Evolutionary conservation across 495 filamentous ascomycete genomes (phyloP), one percentile per base, ranked within the genome.

Genomic region (Penicillium macrosclerotiorum): DNA sequence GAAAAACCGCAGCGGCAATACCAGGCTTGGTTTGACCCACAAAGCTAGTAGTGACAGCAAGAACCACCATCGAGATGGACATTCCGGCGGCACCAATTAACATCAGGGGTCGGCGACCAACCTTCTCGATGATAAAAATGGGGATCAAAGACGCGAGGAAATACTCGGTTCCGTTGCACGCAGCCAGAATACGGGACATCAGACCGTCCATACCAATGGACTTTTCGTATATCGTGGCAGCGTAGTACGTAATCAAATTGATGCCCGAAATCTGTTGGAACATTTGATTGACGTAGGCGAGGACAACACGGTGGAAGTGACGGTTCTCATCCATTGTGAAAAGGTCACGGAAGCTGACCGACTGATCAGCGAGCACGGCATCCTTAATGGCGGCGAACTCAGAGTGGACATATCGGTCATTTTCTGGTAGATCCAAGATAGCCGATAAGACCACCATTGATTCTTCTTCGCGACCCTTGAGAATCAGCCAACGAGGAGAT

Each of bases 191-290:
- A 8, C 83, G 77, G 1, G 86, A 77, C 14, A 80, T 71, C 60
- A 78, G 73, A 31, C 76, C 71, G 42, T 65, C 68, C 44, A 88
- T 77, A 1, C 74, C 71, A 18, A 81, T 74, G 26, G 79, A 74
- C 36, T 74, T 69, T 37, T 80, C 63, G 51, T 85, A 83, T 45
- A 90, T 83, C 2, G 80, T 78, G 5, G 84, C 72, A 0, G 82
- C 76, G 49, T 90, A 90, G 56, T 88, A 86, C 0, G 83, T 85
- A 44, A 89, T 83, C 7, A 89, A 49, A 50, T 89, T 89, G 54
- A 89, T 88, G 14, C 88, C 88, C 3, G 73, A 77, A 22, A 88
- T 81, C 48, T 90, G 85, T 52, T 89, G 85, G 66, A 88, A 88
- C 71, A 86, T 77, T 55, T 89, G 85, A 59, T 86, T 88, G 57